Evolutionary conservation across 768 basidiomycete genomes (phyloP), one percentile per base, ranked within the genome.

Genomic region (Mycena belliarum): DNA sequence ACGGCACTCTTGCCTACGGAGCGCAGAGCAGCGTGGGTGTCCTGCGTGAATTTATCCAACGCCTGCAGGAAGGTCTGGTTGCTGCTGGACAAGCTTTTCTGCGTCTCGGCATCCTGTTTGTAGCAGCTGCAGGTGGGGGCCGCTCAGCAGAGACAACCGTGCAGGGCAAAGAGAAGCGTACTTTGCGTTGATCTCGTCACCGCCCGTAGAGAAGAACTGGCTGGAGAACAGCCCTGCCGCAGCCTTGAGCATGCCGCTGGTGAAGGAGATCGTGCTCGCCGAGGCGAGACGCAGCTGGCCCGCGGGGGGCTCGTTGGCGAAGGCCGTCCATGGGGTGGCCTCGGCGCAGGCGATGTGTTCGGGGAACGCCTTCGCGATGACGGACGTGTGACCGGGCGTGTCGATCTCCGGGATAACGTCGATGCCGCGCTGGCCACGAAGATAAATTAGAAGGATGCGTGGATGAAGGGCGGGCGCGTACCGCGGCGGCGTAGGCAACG

Each of bases 401-500:
- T 87, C 87, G 43, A 88, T 75, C 69, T 87, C 86, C 75, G 79
- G 55, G 37, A 84, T 62, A 6, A 86, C 77, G 37, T 85, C 83
- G 49, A 88, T 81, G 1, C 85, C 86, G 16, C 75, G 77, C 80
- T 77, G 59, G 37, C n/a, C 16, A 8, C n/a, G 18, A n/a, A n/a
- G 29, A 21, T 24, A 52, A 68, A 40, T 53, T 2, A 29, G 54
- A 43, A 18, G 18, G 25, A 43, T n/a, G 40, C 12, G 41, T 15
- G 40, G 25, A 25, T 29, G 16, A 9, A 16, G 49, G 18, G 10
- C 49, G 24, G 25, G 28, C 20, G 76, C 88, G 60, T 64, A 91
- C 90, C 23, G 80, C 80, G 24, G 78, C 87, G 20, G 92, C 93
- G 68, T 90, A 93, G 1, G 73, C 51, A 2, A 89, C 75, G 48